Conservation (phyloP, 257 asterid species). For the Agastache rugosa region DNA sequence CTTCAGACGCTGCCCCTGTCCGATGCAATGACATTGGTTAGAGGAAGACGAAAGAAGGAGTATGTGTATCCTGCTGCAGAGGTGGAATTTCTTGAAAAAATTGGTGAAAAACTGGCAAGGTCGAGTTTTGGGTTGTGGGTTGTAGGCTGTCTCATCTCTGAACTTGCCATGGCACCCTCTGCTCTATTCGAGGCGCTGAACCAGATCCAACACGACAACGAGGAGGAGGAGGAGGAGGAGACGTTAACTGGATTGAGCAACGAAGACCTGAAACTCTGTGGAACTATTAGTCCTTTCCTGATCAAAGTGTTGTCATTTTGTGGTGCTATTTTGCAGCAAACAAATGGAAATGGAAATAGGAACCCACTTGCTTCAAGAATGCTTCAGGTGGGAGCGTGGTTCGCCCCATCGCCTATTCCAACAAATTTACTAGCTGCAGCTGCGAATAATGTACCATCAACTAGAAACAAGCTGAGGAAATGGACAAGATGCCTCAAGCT, state of each 20-base stretch:
- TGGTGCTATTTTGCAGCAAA: constrained; percentile 52
- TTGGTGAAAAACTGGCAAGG: constrained; percentile 67
- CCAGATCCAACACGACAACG: constrained; percentile 48
- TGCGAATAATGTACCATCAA: constrained; percentile 58
- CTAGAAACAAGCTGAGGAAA: constrained; percentile 49
- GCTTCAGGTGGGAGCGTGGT: constrained; percentile 85
- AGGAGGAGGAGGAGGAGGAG: constrained; percentile 27
- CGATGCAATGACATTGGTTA: constrained; percentile 67
- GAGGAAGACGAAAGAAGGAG: constrained; percentile 72
- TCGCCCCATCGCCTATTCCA: constrained; percentile 76
- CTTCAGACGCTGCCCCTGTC: constrained; percentile 62
- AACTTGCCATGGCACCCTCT: constrained; percentile 66
- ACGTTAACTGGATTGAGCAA: constrained; percentile 36
- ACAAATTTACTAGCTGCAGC: constrained; percentile 67
- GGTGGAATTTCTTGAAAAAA: constrained; percentile 59
- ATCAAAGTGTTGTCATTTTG: constrained; percentile 61
- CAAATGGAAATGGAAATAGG: constrained; percentile 47
- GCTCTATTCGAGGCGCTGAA: constrained; percentile 69
- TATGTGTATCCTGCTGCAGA: constrained; percentile 61
- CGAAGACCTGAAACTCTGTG: constrained; percentile 61
- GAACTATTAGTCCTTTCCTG: constrained; percentile 56
- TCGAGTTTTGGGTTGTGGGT: constrained; percentile 74
- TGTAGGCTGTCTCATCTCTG: constrained; percentile 71
- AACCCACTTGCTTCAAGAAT: constrained; percentile 59
- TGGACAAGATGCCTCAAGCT: constrained; percentile 63